Base-by-base conservation (phyloP, 2,329 filamentous ascomycete species). In the Tolypocladium sp. region DNA sequence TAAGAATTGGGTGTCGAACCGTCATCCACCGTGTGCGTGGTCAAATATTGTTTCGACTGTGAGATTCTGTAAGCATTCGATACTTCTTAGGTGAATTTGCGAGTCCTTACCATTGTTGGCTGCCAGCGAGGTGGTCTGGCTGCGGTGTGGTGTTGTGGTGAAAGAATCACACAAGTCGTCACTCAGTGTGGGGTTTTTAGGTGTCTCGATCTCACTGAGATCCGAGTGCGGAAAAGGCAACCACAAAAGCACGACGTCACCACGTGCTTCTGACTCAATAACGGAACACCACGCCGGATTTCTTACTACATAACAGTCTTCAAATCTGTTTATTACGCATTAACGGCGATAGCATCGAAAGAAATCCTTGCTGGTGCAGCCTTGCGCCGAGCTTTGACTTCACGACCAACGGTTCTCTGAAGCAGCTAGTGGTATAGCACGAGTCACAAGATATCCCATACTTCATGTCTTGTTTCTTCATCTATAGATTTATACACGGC, bases 11-110 rank as follows among this genome's bases (percentile, higher is more conserved):
- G 54, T 57, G 58, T 70, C 79, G 72, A 73, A 91, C 91, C 92
- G 79, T 92, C 84, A 72, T 96, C 90, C 73, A 96, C 85, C 51
- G 92, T 93, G 74, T 96, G 91, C 65, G 89, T 89, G 69, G 93
- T 95, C 63, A 99, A 84, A 73, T 97, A 99, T 87, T 97, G 94
- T 79, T 97, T 97, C 59, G 94, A 99, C 94, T 97, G 61, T 22
- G 10, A 53, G 10, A 30, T 3, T 15, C 15, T 15, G 55, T 63
- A 27, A 62, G 57, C 57, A 27, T 58, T 22, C 38, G 20, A 6
- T 22, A 2, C n/a, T 15, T 6, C 20, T 12, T 7, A 37, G n/a
- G 30, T 53, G 30, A 33, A 6, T 53, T 37, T 20, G 38, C 30
- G 25, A 27, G n/a, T 30, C 30, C 56, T 44, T 8, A 55, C 57